These are phyloP conservation scores for Vitis hybrid DNA, from an alignment of 177 flowering plant genomes.

Conservation along the genomic window DNA sequence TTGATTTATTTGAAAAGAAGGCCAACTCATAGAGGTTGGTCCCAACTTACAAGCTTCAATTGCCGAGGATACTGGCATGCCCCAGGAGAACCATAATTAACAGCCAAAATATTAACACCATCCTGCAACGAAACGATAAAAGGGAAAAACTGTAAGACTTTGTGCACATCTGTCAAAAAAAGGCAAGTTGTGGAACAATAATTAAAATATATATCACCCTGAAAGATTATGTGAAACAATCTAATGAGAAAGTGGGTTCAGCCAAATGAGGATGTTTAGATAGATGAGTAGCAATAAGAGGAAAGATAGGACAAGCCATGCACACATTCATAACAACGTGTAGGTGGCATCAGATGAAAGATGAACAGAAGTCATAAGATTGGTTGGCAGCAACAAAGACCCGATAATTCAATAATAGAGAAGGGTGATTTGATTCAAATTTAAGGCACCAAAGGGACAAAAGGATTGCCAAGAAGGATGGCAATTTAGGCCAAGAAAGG, in stretches of 20 bases:
- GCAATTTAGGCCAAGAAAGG: no score
- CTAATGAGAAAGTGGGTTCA: no score
- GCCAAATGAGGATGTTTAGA: no score
- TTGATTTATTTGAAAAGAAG: neutral
- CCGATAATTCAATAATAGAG: neutral
- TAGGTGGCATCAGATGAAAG: no score
- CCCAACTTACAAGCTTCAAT: constrained; percentile 59
- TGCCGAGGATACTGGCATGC: constrained; percentile 79
- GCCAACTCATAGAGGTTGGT: constrained; percentile 2
- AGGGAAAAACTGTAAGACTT: neutral
- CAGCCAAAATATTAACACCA: constrained; percentile 79
- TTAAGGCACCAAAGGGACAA: no score
- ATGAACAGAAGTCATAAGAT: no score
- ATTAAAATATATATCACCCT: neutral
- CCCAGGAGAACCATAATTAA: constrained; percentile 87
- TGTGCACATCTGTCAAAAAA: neutral
- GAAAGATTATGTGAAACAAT: no score
- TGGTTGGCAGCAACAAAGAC: neutral
- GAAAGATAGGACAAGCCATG: no score
- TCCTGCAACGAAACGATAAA: constrained; percentile 51
- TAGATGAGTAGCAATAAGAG: no score
- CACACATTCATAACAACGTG: no score
- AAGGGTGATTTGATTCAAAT: no score
- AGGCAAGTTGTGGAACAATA: neutral
- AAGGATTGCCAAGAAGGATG: no score